Evolutionary conservation across 2,329 filamentous ascomycete species (phyloP).

Genomic region (Didymella glomerata): DNA sequence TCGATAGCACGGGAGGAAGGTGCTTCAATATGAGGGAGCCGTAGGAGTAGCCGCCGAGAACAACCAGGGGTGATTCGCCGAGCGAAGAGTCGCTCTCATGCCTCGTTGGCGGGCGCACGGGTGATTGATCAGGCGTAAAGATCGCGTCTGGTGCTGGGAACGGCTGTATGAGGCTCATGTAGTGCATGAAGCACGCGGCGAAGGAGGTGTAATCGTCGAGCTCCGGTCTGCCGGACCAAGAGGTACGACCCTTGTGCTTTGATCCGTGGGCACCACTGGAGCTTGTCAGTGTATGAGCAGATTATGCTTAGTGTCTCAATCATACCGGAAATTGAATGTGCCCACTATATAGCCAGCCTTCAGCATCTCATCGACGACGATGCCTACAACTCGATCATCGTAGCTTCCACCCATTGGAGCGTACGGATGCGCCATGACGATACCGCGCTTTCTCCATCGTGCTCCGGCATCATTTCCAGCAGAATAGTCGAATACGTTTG

Average conservation of each 20-base stretch:
- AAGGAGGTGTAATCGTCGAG: conserved; percentile 83
- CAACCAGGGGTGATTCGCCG: conserved; percentile 44
- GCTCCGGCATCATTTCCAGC: not conserved
- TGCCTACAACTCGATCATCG: conserved; percentile 81
- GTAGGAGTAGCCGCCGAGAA: conserved; percentile 89
- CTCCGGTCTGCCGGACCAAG: conserved; percentile 86
- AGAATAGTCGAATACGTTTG: conserved; percentile 36
- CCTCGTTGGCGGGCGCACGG: conserved; percentile 11
- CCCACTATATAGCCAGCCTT: conserved; percentile 76
- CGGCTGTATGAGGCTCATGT: conserved; percentile 66
- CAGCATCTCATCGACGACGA: conserved; percentile 70
- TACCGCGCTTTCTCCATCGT: conserved; percentile 57
- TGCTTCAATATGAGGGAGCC: conserved; percentile 82
- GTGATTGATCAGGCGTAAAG: conserved; percentile 30
- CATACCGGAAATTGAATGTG: conserved; percentile 91
- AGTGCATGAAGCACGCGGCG: conserved; percentile 79
- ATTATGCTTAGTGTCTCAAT: too few species aligned
- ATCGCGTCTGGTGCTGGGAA: conserved; percentile 26
- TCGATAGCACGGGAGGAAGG: conserved; percentile 66
- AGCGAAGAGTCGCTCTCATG: not conserved
- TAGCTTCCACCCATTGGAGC: conserved; percentile 84
- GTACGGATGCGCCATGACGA: conserved; percentile 88
- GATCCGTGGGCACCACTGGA: conserved; percentile 78
- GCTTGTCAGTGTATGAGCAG: conserved; percentile 9
- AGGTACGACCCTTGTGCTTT: conserved; percentile 71